Conservation (phyloP, 176 grass and related monocot species). For the Urochloa ruziziensis region DNA sequence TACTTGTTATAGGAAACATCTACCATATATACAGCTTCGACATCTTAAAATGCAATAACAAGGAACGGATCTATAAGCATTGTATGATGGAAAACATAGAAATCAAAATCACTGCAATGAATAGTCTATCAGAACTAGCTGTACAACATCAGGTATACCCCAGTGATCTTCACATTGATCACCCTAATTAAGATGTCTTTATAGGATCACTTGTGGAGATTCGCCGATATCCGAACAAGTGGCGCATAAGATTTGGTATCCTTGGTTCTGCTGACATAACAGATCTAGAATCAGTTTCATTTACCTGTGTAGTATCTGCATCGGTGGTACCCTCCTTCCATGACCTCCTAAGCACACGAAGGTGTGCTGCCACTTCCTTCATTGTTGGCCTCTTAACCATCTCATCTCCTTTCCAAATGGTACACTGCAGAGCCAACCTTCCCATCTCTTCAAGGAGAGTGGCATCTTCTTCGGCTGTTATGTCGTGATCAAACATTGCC, state of each 20-base stretch:
- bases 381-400: slow-evolving; percentile 17
- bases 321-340: neutral
- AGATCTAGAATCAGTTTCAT: neutral
- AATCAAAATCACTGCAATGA: neutral
- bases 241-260: slow-evolving; percentile 15
- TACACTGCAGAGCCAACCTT: slow-evolving; percentile 10
- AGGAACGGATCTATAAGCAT: neutral
- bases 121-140: neutral
- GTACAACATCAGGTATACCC: neutral
- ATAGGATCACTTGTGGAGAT: neutral
- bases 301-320: neutral
- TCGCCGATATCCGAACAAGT: slow-evolving; percentile 9
- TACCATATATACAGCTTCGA: neutral
- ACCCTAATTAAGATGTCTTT: neutral
- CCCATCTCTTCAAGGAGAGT: neutral
- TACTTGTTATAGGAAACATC: neutral
- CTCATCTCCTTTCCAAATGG: neutral
- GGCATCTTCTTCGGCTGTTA: neutral
- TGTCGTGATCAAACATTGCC: neutral
- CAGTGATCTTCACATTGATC: neutral
- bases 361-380: slow-evolving; percentile 1
- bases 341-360: neutral
- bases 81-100: neutral
- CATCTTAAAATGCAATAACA: neutral
- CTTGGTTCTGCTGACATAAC: neutral